These are phyloP conservation scores for Beauveria australis DNA, from an alignment of 2,329 filamentous ascomycete genomes.

Conservation along the genomic window DNA sequence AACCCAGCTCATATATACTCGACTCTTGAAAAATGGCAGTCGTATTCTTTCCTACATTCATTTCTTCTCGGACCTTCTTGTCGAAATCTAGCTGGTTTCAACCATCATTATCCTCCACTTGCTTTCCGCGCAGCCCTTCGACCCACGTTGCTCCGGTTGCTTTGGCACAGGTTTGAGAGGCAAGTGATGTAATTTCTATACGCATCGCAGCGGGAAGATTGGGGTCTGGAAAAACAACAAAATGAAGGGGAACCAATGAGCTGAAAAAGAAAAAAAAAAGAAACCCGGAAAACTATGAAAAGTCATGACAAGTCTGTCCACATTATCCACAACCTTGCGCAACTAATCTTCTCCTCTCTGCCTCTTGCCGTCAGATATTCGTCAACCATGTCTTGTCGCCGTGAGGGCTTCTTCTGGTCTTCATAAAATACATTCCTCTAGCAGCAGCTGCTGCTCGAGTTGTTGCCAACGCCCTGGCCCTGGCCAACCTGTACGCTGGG, in stretches of 20 bases:
- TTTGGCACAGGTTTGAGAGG: background rate
- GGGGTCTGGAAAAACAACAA: background rate
- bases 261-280: constrained; percentile 6
- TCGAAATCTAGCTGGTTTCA: background rate
- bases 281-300: constrained; percentile 8
- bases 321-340: constrained; percentile 9
- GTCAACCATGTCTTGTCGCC: background rate
- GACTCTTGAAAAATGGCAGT: background rate
- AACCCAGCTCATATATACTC: no score
- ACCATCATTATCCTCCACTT: background rate
- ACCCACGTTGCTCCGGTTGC: background rate
- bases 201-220: constrained; percentile 1
- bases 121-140: background rate
- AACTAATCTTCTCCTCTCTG: background rate
- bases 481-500: constrained; percentile 92
- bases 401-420: background rate
- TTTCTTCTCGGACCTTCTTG: background rate
- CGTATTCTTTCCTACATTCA: background rate
- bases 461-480: constrained; percentile 86
- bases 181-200: constrained; percentile 10
- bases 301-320: constrained; percentile 10
- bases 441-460: constrained; percentile 82
- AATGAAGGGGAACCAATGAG: constrained; percentile 8
- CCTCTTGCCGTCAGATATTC: background rate
- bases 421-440: constrained; percentile 40